A percentile compares a stretch with the other conserved stretches of the same genome.
phyloP scores from a whole-genome alignment of 768 basidiomycete genomes.

The Boletus speciosus region DNA sequence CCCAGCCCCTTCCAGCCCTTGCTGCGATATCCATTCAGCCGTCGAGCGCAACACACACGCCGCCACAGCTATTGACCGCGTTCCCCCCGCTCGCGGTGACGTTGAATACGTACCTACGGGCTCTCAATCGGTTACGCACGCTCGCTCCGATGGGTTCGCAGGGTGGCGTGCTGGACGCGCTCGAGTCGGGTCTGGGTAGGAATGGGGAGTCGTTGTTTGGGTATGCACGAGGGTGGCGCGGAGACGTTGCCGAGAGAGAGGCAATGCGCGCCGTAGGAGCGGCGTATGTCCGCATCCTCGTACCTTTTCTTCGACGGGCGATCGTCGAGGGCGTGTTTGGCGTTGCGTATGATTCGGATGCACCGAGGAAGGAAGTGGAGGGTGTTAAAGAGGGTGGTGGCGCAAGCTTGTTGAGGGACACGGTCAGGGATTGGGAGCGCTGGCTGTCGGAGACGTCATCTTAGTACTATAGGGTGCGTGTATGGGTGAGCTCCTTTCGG shows the following conservation, averaged over 20 bases:
- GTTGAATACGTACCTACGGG: conserved; percentile 67
- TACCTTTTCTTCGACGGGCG: conserved; percentile 70
- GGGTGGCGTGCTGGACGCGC: conserved; percentile 41
- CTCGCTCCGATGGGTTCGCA: conserved; percentile 69
- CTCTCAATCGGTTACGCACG: conserved; percentile 78
- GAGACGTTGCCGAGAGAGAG: conserved; percentile 29
- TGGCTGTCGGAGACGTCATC: conserved; percentile 23
- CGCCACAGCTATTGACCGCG: conserved; percentile 66
- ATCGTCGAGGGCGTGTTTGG: conserved; percentile 76
- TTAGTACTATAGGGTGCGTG: neutral
- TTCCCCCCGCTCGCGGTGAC: conserved; percentile 74
- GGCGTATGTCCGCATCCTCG: conserved; percentile 58
- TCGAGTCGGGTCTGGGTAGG: conserved; percentile 50
- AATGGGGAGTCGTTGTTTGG: conserved; percentile 44
- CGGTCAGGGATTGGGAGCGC: conserved; percentile 26
- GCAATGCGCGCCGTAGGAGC: conserved; percentile 49
- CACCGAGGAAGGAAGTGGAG: neutral
- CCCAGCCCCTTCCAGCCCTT: conserved; percentile 31
- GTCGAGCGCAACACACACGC: conserved; percentile 50
- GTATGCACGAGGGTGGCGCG: conserved; percentile 42
- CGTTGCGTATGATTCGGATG: conserved; percentile 16
- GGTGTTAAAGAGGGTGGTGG: neutral
- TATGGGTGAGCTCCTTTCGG: neutral
- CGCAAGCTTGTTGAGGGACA: conserved; percentile 1
- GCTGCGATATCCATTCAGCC: conserved; percentile 17